phyloP scores from a whole-genome alignment of 2,329 filamentous ascomycete genomes.

The Colletotrichum sp. region DNA sequence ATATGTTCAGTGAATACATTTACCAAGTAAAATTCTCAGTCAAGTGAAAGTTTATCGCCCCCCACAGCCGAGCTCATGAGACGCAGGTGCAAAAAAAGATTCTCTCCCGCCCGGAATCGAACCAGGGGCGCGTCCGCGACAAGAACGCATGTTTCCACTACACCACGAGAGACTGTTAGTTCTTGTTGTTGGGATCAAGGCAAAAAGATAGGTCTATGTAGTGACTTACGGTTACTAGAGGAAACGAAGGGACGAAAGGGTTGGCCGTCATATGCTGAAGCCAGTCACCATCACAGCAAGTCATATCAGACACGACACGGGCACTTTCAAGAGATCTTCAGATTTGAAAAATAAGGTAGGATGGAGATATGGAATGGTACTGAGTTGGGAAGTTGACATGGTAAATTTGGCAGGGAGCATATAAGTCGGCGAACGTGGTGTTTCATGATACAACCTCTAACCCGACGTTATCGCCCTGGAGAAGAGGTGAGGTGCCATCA shows the following conservation, averaged over 20 bases:
- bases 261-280: background rate
- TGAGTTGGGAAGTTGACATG: background rate
- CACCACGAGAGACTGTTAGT: background rate
- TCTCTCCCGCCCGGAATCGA: background rate
- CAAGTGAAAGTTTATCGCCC: too few relatives aligned
- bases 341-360: too few relatives aligned
- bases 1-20: background rate
- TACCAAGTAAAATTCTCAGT: rapidly evolving
- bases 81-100: background rate
- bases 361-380: too few relatives aligned
- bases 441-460: too few relatives aligned
- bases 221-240: background rate
- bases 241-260: background rate
- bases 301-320: background rate
- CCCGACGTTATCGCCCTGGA: too few relatives aligned
- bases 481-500: too few relatives aligned
- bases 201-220: background rate
- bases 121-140: background rate
- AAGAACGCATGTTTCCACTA: background rate
- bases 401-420: background rate
- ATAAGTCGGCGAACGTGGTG: too few relatives aligned
- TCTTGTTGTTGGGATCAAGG: background rate
- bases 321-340: too few relatives aligned
- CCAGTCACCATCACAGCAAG: background rate
- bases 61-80: background rate